Conservation (phyloP, 495 filamentous ascomycete species). For the Neurospora intermedia region DNA sequence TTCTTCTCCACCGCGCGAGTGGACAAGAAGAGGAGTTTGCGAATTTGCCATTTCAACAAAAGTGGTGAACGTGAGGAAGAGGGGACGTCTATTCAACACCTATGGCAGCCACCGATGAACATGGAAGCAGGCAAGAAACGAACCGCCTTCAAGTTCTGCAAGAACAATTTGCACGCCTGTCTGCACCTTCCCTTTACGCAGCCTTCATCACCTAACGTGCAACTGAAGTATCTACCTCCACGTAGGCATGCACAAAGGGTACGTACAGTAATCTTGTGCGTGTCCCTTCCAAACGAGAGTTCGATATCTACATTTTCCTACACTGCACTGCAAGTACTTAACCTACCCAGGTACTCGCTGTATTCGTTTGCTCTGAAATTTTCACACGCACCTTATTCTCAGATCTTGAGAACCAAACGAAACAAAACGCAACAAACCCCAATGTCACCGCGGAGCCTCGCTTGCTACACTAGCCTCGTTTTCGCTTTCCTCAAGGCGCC, state of each 20-base stretch:
- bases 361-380: not conserved
- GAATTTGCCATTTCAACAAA: not conserved
- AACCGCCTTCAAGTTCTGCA: not conserved
- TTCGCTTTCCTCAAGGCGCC: not conserved
- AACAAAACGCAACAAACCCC: not conserved
- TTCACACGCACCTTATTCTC: not conserved
- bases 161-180: not conserved
- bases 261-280: not conserved
- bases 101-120: not conserved
- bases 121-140: not conserved
- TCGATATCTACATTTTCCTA: not conserved
- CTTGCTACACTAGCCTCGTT: not conserved
- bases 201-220: not conserved
- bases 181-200: not conserved
- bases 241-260: not conserved
- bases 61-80: not conserved
- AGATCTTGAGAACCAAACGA: not conserved
- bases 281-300: not conserved
- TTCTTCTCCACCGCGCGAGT: not conserved
- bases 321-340: not conserved
- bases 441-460: not conserved
- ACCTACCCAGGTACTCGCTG: not conserved
- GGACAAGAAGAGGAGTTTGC: not conserved
- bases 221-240: not conserved
- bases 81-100: no score